These are phyloP conservation scores for Nemania sp. DNA, from an alignment of 2,329 filamentous ascomycete species.

Conservation along the genomic window DNA sequence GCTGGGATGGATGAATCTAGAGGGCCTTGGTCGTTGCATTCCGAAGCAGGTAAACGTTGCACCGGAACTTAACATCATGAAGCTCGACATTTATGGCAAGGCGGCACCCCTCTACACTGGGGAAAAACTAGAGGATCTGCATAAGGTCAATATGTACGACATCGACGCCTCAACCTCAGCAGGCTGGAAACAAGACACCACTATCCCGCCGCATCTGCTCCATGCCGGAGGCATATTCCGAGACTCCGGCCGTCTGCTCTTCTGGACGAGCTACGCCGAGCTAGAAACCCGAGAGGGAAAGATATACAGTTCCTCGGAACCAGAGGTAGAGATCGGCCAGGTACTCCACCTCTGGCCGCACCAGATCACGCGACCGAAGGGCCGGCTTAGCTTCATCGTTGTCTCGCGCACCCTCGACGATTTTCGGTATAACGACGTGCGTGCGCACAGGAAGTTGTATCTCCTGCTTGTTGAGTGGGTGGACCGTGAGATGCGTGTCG, in stretches of 20 bases:
- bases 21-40: slow-evolving; percentile 32
- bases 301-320: slow-evolving; percentile 27
- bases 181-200: slow-evolving; percentile 37
- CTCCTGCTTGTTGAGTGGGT: slow-evolving; percentile 39
- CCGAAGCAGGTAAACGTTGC: slow-evolving; percentile 31
- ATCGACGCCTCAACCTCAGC: slow-evolving; percentile 37
- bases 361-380: slow-evolving; percentile 26
- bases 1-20: slow-evolving; percentile 37
- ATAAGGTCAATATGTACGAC: slow-evolving; percentile 34
- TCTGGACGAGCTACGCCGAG: slow-evolving; percentile 40
- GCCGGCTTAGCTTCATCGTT: slow-evolving; percentile 38
- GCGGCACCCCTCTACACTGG: slow-evolving; percentile 21
- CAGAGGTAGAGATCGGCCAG: slow-evolving; percentile 29
- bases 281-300: slow-evolving; percentile 29
- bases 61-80: slow-evolving; percentile 40
- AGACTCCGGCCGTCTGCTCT: slow-evolving; percentile 39
- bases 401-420: slow-evolving; percentile 38
- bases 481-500: slow-evolving; percentile 29
- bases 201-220: slow-evolving; percentile 31
- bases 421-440: slow-evolving; percentile 23
- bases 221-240: slow-evolving; percentile 24
- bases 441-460: slow-evolving; percentile 36
- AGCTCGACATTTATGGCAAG: slow-evolving; percentile 36
- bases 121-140: slow-evolving; percentile 20
- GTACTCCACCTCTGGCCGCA: slow-evolving; percentile 26